These are phyloP conservation scores for Datura wrightii DNA, from an alignment of 257 asterid species.

Conservation along the genomic window DNA sequence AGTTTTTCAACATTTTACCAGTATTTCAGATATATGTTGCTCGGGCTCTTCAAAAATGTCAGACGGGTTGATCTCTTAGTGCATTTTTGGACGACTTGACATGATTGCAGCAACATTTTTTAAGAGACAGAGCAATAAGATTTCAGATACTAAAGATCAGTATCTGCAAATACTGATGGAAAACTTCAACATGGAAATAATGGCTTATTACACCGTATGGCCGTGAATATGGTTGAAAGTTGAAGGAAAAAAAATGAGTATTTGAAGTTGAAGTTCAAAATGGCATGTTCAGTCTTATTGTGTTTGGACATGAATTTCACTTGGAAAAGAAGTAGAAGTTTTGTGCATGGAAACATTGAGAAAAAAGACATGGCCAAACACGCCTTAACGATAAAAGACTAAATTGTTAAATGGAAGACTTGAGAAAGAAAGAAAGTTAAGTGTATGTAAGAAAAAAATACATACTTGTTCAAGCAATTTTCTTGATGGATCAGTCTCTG, in stretches of 20 bases:
- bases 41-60: not conserved
- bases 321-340: too few relatives aligned
- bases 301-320: too few relatives aligned
- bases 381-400: fast-evolving
- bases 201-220: not conserved
- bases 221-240: not conserved
- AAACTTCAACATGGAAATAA: not conserved
- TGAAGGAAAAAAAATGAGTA: not conserved
- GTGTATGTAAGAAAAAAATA: not conserved
- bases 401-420: not conserved
- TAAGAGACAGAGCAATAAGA: not conserved
- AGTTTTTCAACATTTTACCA: not conserved
- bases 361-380: not conserved
- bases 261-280: not conserved
- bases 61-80: too few relatives aligned
- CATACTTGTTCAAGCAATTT: constrained; percentile 79
- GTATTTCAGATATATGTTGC: not conserved
- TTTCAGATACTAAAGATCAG: not conserved
- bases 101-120: not conserved
- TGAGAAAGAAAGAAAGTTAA: not conserved
- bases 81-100: too few relatives aligned
- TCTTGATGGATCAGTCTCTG: constrained; percentile 78
- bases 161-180: not conserved
- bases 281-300: too few relatives aligned
- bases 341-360: too few relatives aligned